Evolutionary conservation across 108 stramenopile genomes (phyloP).

Genomic region (Nannochloropsis oceanica): DNA sequence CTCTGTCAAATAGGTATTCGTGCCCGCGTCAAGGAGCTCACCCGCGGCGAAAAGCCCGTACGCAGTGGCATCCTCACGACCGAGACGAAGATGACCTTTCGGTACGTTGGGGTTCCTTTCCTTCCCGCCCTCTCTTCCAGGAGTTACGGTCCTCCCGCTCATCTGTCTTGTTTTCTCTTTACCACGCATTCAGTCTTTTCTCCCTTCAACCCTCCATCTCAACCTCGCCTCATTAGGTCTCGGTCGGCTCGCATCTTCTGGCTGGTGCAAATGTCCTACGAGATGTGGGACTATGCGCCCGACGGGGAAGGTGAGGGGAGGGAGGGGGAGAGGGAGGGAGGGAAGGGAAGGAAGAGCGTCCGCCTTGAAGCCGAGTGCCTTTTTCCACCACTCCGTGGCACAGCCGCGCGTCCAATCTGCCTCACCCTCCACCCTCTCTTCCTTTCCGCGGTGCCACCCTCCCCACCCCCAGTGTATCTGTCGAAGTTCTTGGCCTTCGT

Average conservation of each 20-base stretch:
- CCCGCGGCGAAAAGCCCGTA: neutral
- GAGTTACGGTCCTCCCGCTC: neutral
- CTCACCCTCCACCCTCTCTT: too few relatives aligned
- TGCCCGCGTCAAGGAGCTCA: slow-evolving; percentile 12
- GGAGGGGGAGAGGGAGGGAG: slow-evolving; percentile 8
- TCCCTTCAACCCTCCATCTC: too few relatives aligned
- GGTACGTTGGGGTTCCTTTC: neutral
- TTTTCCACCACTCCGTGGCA: too few relatives aligned
- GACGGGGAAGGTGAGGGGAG: slow-evolving; percentile 31
- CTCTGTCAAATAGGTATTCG: neutral
- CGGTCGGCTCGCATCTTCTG: slow-evolving; percentile 80
- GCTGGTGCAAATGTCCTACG: slow-evolving; percentile 82
- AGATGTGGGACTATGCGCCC: slow-evolving; percentile 94
- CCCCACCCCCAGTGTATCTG: slow-evolving; percentile 38
- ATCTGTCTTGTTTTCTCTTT: neutral
- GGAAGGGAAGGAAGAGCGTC: slow-evolving; percentile 19
- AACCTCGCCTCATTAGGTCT: slow-evolving; percentile 1
- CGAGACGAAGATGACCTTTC: slow-evolving; percentile 37
- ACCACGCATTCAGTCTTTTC: neutral
- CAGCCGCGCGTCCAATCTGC: too few relatives aligned
- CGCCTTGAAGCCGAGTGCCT: neutral
- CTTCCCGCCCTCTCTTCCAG: neutral
- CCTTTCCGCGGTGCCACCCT: slow-evolving; percentile 1
- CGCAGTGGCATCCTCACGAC: slow-evolving; percentile 17
- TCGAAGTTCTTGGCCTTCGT: slow-evolving; percentile 34